Conservation (phyloP, 371 early-diverging fungal species). For the Syncephalastrum monosporum region DNA sequence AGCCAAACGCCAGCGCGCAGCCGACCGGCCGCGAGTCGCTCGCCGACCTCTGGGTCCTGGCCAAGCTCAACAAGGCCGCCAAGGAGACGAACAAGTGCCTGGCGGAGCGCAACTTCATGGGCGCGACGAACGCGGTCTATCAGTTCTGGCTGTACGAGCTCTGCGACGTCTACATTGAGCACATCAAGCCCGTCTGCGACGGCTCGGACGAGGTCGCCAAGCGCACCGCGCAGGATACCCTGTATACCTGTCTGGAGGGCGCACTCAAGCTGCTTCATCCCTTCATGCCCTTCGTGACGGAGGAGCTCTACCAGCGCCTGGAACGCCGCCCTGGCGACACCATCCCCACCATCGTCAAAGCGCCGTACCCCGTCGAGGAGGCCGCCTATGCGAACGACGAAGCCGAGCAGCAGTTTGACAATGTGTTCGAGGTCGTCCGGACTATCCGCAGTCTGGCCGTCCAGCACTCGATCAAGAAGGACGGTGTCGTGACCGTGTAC, state of each 20-base stretch:
- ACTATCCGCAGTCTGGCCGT: slow-evolving; percentile 72
- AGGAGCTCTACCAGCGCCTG: slow-evolving; percentile 97
- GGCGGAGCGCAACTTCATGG: slow-evolving; percentile 93
- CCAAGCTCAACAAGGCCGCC: slow-evolving; percentile 84
- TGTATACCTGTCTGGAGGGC: slow-evolving; percentile 93
- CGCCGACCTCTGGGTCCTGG: slow-evolving; percentile 93
- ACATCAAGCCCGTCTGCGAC: slow-evolving; percentile 86
- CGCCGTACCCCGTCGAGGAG: slow-evolving; percentile 64
- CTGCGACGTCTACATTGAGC: slow-evolving; percentile 98
- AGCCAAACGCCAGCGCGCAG: slow-evolving; percentile 54
- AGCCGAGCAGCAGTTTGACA: slow-evolving; percentile 79
- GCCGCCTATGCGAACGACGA: slow-evolving; percentile 49
- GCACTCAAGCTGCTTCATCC: slow-evolving; percentile 96
- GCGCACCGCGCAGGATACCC: slow-evolving; percentile 73
- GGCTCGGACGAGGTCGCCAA: slow-evolving; percentile 47
- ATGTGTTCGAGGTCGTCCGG: slow-evolving; percentile 73
- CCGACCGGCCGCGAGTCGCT: slow-evolving; percentile 83
- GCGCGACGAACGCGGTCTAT: slow-evolving; percentile 87
- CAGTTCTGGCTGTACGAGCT: slow-evolving; percentile 97
- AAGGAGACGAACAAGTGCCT: slow-evolving; percentile 76
- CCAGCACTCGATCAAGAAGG: slow-evolving; percentile 36
- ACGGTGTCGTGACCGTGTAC: slow-evolving; percentile 30
- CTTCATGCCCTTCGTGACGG: slow-evolving; percentile 99
- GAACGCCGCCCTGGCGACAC: slow-evolving; percentile 69
- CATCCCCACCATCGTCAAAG: slow-evolving; percentile 61